A percentile compares a stretch with the other conserved stretches of the same genome.
These are phyloP conservation scores for Detonula confervacea DNA, from an alignment of 352 stramenopile species.

Conservation along the genomic window DNA sequence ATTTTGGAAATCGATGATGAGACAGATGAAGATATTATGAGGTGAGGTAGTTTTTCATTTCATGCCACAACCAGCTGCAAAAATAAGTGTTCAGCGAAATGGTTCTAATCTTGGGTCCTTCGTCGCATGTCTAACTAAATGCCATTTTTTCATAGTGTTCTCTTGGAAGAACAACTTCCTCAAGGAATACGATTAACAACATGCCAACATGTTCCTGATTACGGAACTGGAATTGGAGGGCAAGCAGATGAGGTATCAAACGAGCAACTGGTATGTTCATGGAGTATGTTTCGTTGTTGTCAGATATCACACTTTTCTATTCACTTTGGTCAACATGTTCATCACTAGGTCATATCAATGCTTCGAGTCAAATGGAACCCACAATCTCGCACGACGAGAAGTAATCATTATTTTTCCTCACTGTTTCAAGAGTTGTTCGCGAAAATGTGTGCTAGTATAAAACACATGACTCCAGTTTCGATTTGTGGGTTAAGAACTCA, in stretches of 20 bases:
- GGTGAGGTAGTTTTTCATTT: too few relatives aligned
- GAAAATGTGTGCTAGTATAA: constrained; percentile 72
- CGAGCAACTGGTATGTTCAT: constrained; percentile 71
- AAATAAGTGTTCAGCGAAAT: too few relatives aligned
- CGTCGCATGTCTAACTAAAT: too few relatives aligned
- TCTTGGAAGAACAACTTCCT: constrained; percentile 80
- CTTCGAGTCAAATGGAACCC: constrained; percentile 85
- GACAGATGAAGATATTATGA: constrained; percentile 82
- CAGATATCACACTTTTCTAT: too few relatives aligned
- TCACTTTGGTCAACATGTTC: too few relatives aligned
- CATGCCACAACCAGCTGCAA: too few relatives aligned
- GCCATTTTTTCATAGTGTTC: too few relatives aligned
- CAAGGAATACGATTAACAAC: constrained; percentile 79
- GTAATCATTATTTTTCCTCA: constrained; percentile 81
- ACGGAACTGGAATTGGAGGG: constrained; percentile 72
- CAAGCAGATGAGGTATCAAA: constrained; percentile 66
- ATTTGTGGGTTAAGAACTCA: constrained; percentile 76
- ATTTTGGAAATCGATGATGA: constrained; percentile 86
- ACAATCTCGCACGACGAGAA: constrained; percentile 67
- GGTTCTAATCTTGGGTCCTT: too few relatives aligned
- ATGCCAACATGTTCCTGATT: constrained; percentile 76
- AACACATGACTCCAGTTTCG: constrained; percentile 67
- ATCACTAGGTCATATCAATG: constrained; percentile 80
- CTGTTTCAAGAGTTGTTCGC: constrained; percentile 83
- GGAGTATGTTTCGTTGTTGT: too few relatives aligned